Base-by-base conservation (phyloP, 116 monocot species). In the Phalaenopsis hybrid region DNA sequence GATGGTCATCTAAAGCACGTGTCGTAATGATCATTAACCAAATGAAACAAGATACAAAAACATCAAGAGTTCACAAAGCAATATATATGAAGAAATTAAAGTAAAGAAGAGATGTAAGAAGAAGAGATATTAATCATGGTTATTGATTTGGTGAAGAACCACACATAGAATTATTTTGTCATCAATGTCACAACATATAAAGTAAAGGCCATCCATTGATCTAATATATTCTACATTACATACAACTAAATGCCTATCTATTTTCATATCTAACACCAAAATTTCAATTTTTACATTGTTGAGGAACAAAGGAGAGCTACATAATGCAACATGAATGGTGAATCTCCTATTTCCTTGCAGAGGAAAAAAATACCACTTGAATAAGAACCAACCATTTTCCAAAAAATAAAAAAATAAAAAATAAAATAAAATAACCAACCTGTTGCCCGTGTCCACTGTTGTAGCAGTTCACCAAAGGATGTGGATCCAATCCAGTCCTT, bases 391-490 rank as follows among this genome's bases (percentile, higher is more conserved):
- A 31, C 31, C 0, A 31, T 31, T 31, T 31, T 31, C 31, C 0
- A 31, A 31, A 31, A 31, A 31, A 31, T 31, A 31, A 31, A 31
- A 0, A 31, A 31, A 31, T 31, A 31, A 31, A 28, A 31, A 31
- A 31, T 0, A 0, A 31, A 31, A 31, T 31, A 31, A 31, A 28
- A 31, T 31, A 31, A 31, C 31, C 31, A 46, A 90, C 90, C 85
- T 90, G 52, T 57, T 37, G 63, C 57, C 88, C 86, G 51, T 80
- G 79, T 68, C 90, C 90, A 68, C 85, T 84, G 59, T 88, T 87
- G 34, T 90, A 90, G 82, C 90, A 90, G 57, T 90, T 57, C 31
- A 78, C 20, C 23, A 88, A 49, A 37, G 88, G 44, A 43, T 84
- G 78, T 50, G 85, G 82, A 80, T 58, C 80, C 31, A 88, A 21